Evolutionary conservation across 352 stramenopile species (phyloP), one percentile per base, ranked within the genome.

Genomic region (Phytophthora citricola): DNA sequence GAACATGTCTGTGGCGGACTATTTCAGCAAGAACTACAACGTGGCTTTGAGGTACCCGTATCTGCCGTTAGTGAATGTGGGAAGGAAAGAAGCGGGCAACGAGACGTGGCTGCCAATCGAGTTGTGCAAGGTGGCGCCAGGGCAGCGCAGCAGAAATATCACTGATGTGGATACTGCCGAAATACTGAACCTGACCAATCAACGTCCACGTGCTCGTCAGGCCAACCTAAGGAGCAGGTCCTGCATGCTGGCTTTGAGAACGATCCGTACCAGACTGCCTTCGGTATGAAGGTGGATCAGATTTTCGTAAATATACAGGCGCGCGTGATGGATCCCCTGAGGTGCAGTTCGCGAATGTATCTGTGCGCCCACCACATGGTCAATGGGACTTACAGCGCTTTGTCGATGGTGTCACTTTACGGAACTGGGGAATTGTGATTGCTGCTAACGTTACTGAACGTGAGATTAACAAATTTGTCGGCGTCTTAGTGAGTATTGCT

Each of bases 121-220:
- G 54, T 45, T 95, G 9, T 96, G 89, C 40, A 68, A 87, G 32
- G 81, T 92, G 4, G 73, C 83, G 11, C 73, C 81, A 0, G 80
- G 85, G 4, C 87, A 95, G 58, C 77, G 77, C 14, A 88, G 86
- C 17, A 55, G 74, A 2, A 85, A 85, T 24, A 88, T 93, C 39
- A 92, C 88, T 26, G 85, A 95, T 10, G 60, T 82, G 17, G 81
- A 96, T 54, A 93, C 85, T 20, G 82, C 84, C 2, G 82, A 94
- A 46, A 93, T 96, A 41, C 93, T 96, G 58, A 48, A 54, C 7
- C 74, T 87, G 38, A 90, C 79, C 8, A 81, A 66, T 24, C 72
- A 87, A 47, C 71, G 62, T 15, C 83, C 82, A 0, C 55, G 69
- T 11, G 66, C 78, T 10, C 80, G 82, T 15, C 51, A 73, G 27